These are phyloP conservation scores for Stephania cephalantha DNA, from an alignment of 164 flowering plant species.

Conservation along the genomic window DNA sequence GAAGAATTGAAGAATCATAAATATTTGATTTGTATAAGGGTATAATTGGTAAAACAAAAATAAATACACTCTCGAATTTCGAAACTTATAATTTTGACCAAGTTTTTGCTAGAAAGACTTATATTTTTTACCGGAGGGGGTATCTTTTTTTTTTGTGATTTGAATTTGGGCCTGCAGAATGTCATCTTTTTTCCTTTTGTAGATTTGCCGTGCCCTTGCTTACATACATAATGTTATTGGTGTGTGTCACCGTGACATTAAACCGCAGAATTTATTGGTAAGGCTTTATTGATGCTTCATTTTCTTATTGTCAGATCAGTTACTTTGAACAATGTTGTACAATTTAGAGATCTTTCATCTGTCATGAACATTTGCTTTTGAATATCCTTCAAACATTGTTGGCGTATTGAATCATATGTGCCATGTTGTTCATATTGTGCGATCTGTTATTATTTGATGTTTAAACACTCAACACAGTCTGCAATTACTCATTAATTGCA, in stretches of 20 bases:
- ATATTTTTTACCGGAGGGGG: not conserved
- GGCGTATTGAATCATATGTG: not conserved
- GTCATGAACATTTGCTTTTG: not conserved
- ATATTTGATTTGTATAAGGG: too few relatives aligned
- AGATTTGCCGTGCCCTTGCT: constrained; percentile 89
- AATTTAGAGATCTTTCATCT: not conserved
- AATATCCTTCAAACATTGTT: not conserved
- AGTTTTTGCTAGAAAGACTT: too few relatives aligned
- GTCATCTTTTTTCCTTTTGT: constrained; percentile 17
- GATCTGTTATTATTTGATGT: not conserved
- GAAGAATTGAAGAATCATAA: too few relatives aligned
- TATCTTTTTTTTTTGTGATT: not conserved
- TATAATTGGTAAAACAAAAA: too few relatives aligned
- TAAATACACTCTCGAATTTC: too few relatives aligned
- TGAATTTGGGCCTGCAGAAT: not conserved
- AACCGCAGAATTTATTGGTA: constrained; percentile 97
- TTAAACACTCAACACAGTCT: not conserved
- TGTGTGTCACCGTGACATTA: constrained; percentile 95
- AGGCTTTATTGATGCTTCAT: constrained; percentile 14
- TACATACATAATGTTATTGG: constrained; percentile 80
- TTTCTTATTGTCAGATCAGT: not conserved
- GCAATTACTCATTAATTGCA: not conserved
- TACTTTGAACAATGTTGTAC: not conserved
- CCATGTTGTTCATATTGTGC: not conserved
- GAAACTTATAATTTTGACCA: too few relatives aligned